A percentile compares a stretch with the other conserved stretches of the same genome.
Evolutionary conservation across 2,329 filamentous ascomycete species (phyloP).

Genomic region (Colletotrichum navitas): DNA sequence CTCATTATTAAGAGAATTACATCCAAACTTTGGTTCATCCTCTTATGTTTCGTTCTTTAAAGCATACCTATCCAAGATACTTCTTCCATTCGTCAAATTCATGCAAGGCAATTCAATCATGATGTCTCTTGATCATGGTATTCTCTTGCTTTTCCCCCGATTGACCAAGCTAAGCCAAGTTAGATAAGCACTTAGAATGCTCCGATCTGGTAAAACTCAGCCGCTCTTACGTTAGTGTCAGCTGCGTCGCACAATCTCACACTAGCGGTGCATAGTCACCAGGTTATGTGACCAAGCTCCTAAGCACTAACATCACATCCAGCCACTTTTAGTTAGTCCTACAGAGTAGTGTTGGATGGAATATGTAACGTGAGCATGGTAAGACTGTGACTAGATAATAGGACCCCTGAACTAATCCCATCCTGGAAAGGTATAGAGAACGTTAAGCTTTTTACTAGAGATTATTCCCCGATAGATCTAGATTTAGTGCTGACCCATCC

Average conservation of each 20-base stretch:
- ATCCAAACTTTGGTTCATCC: too few relatives aligned
- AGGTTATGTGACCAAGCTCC: not conserved
- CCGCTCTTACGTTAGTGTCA: not conserved
- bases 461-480: not conserved
- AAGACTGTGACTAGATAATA: not conserved
- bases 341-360: not conserved
- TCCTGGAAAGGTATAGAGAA: too few relatives aligned
- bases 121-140: not conserved
- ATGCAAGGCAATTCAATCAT: not conserved
- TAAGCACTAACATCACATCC: not conserved
- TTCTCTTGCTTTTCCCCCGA: not conserved
- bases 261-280: not conserved
- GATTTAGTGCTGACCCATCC: not conserved
- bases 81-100: not conserved
- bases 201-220: not conserved
- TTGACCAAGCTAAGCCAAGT: too few relatives aligned
- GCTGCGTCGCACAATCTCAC: not conserved
- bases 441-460: not conserved
- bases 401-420: not conserved
- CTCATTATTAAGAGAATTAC: too few relatives aligned
- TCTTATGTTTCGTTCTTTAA: too few relatives aligned
- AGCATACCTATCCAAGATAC: not conserved
- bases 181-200: not conserved
- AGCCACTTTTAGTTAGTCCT: not conserved
- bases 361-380: not conserved